Evolutionary conservation across 2,329 filamentous ascomycete genomes (phyloP), one percentile per base, ranked within the genome.

Genomic region (Nannizzia gypsea): DNA sequence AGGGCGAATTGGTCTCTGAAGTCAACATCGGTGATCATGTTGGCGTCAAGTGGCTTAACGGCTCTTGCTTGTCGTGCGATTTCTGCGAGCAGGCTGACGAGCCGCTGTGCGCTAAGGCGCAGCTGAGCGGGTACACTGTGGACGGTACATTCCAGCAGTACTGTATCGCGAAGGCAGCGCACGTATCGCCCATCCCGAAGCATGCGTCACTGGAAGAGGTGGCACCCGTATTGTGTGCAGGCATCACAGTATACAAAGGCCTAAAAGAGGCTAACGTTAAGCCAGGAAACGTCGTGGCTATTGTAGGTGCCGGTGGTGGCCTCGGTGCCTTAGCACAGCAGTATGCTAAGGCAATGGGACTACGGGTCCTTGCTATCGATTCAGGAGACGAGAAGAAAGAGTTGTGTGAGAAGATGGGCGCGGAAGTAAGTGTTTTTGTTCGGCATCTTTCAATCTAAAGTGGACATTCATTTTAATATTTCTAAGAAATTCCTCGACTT

Each of bases 141-240:
- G 89, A 96, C 72, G 91, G 91, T 34, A 85, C 86, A 46, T 96
- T 96, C 82, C 91, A 96, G 79, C 85, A 96, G 78, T 96, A 95
- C 78, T 84, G 83, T 72, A 83, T 96, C 66, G 90, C 85, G 66
- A 95, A 95, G 74, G 90, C 90, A 15, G 83, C 87, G 17, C 89
- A 95, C 73, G 84, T 93, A 15, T 89, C 90, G 28, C 84, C 86
- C 66, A 86, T 96, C 64, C 88, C 88, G 65, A 87, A 91, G 74
- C 83, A 87, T 15, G 82, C 86, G 63, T 78, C 83, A 61, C 84
- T 96, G 50, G 90, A 91, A 69, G 84, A 83, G 57, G 80, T 95
- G 61, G 82, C 89, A 1, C 90, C 90, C 13, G 81, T 95, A 60
- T 82, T 95, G 36, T 95, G 89, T 74, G 89, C 88, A 50, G 89